Conservation (phyloP, 2,329 filamentous ascomycete genomes). For the Xylaria sp. region DNA sequence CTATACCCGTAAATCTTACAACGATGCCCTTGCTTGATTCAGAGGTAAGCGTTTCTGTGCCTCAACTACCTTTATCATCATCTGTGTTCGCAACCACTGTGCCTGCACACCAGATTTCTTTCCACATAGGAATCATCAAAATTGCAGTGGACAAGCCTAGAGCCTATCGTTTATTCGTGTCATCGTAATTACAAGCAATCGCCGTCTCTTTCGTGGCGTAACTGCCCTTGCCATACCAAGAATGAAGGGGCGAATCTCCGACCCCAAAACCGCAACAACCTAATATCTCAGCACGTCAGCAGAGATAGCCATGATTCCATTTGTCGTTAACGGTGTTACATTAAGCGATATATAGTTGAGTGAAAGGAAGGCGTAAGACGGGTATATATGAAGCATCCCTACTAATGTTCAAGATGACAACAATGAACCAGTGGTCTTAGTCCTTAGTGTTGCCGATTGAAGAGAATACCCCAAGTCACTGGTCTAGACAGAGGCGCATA, state of each 20-base stretch:
- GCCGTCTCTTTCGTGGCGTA: background rate
- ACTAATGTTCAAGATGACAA: background rate
- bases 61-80: background rate
- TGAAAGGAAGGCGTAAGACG: background rate
- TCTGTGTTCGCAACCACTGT: background rate
- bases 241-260: slow-evolving; percentile 57
- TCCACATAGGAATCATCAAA: slow-evolving; percentile 42
- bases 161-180: slow-evolving; percentile 24
- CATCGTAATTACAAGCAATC: background rate
- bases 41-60: background rate
- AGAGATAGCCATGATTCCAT: slow-evolving; percentile 58
- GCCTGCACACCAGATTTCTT: slow-evolving; percentile 34
- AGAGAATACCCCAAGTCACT: background rate
- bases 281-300: slow-evolving; percentile 56
- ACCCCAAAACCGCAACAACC: slow-evolving; percentile 52
- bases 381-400: background rate
- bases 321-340: slow-evolving; percentile 49
- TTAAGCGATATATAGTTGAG: background rate
- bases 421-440: background rate
- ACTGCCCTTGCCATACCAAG: slow-evolving; percentile 43
- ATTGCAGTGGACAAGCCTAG: slow-evolving; percentile 37
- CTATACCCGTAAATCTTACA: slow-evolving; percentile 39
- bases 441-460: background rate
- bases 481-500: background rate
- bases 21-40: background rate